A percentile compares a stretch with the other conserved stretches of the same genome.
These are phyloP conservation scores for Steccherinum ochraceum DNA, from an alignment of 768 basidiomycete genomes.

Conservation along the genomic window DNA sequence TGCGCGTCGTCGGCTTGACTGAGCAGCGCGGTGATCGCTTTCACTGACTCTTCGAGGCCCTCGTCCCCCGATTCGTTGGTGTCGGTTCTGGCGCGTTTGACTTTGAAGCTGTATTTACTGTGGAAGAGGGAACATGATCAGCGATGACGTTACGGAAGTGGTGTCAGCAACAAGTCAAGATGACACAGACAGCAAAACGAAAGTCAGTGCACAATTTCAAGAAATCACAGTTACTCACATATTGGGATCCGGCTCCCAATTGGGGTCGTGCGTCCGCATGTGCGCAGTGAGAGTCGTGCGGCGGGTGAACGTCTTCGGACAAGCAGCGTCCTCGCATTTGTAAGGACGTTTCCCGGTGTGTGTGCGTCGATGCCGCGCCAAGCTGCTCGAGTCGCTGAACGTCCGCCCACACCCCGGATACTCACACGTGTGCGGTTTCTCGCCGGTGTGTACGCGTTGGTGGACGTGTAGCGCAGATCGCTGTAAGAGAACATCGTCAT, in stretches of 20 bases:
- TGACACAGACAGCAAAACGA: too few species aligned
- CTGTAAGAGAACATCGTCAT: constrained; percentile 29
- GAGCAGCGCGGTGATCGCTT: constrained; percentile 68
- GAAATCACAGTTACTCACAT: constrained; percentile 43
- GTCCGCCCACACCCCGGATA: constrained; percentile 84
- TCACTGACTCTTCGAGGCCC: constrained; percentile 66
- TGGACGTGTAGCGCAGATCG: constrained; percentile 89
- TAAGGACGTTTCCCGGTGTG: constrained; percentile 85
- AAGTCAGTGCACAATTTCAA: background rate
- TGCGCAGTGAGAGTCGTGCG: constrained; percentile 80
- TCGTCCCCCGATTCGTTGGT: constrained; percentile 49
- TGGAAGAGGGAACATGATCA: too few species aligned
- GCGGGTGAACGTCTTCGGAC: constrained; percentile 85
- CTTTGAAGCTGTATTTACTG: constrained; percentile 76
- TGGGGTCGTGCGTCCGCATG: constrained; percentile 83
- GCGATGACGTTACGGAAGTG: constrained; percentile 17
- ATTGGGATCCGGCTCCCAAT: constrained; percentile 80
- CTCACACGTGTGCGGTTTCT: constrained; percentile 88
- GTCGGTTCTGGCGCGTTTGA: constrained; percentile 47
- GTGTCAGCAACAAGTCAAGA: background rate
- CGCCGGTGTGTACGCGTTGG: constrained; percentile 84
- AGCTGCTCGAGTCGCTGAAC: constrained; percentile 87
- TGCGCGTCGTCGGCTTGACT: constrained; percentile 34
- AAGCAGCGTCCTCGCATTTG: constrained; percentile 76
- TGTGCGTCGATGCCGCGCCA: constrained; percentile 86